A percentile compares a stretch with the other conserved stretches of the same genome.
Conservation (phyloP, 2,329 filamentous ascomycete genomes). For the Orbilia quercus region DNA sequence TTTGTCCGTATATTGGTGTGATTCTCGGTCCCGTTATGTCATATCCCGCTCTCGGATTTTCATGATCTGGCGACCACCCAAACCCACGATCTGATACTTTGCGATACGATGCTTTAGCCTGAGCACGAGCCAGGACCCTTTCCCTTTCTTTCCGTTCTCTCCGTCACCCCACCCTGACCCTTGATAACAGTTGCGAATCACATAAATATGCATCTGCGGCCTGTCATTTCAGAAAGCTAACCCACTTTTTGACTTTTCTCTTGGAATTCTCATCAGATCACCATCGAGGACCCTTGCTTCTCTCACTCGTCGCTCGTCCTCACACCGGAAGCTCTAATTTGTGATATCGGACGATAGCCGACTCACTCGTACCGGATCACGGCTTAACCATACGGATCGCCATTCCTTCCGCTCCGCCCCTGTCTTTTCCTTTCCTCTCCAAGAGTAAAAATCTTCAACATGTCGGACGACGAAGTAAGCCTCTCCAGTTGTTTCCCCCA, state of each 20-base stretch:
- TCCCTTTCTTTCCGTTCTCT: background rate
- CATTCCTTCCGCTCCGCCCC: background rate
- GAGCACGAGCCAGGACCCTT: background rate
- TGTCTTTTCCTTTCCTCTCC: constrained; percentile 3
- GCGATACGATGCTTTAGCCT: background rate
- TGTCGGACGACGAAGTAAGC: constrained; percentile 52
- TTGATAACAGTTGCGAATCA: too few species aligned
- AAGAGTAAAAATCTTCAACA: constrained; percentile 3
- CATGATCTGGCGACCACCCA: constrained; percentile 42
- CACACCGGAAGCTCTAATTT: background rate
- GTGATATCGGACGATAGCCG: constrained; percentile 1
- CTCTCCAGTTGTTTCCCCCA: background rate
- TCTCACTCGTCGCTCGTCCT: background rate
- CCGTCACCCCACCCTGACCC: background rate
- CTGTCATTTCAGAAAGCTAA: background rate
- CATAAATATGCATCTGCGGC: too few species aligned
- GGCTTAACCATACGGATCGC: background rate
- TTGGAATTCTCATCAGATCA: background rate
- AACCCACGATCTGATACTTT: background rate
- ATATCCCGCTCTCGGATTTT: constrained; percentile 37
- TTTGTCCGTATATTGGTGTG: constrained; percentile 23
- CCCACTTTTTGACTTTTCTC: background rate
- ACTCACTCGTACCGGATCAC: constrained; percentile 5
- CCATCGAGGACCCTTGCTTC: background rate
- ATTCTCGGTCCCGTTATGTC: constrained; percentile 53